Percentiles rank a stretch among this genome's conserved stretches.
Conservation (phyloP, 2,329 filamentous ascomycete genomes). For the Colletotrichum godetiae region DNA sequence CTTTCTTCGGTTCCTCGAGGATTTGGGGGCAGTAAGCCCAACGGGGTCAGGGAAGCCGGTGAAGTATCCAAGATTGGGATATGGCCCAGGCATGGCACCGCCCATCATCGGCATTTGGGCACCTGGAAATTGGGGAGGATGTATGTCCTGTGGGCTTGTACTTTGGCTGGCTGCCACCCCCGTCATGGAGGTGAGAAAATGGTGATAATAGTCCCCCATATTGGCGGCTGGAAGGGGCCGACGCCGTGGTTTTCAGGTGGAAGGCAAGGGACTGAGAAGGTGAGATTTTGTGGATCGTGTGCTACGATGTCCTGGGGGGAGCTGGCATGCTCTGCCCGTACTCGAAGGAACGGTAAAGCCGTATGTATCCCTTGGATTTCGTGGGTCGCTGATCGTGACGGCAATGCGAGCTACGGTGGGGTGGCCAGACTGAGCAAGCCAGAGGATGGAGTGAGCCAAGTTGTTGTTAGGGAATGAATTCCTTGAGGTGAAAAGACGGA, state of each 20-base stretch:
- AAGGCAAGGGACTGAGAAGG: constrained; percentile 6
- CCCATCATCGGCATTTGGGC: constrained; percentile 42
- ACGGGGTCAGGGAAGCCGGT: constrained; percentile 62
- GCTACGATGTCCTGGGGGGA: constrained; percentile 10
- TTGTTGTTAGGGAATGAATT: not conserved
- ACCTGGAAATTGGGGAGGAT: constrained; percentile 49
- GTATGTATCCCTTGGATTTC: constrained; percentile 24
- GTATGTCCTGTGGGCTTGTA: constrained; percentile 53
- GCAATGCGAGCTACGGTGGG: not conserved
- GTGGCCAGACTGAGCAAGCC: not conserved
- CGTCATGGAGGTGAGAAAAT: constrained; percentile 65
- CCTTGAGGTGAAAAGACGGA: not conserved
- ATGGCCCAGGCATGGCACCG: constrained; percentile 53
- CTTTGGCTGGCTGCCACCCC: constrained; percentile 53
- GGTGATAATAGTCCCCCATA: constrained; percentile 69
- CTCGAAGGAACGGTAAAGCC: not conserved
- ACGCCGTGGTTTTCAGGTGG: not conserved
- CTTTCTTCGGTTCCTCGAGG: constrained; percentile 63
- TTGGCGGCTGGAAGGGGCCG: constrained; percentile 16
- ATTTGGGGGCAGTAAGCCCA: constrained; percentile 59
- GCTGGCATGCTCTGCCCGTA: constrained; percentile 20
- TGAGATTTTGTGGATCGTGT: constrained; percentile 19
- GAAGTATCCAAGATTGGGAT: constrained; percentile 62
- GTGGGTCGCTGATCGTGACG: constrained; percentile 6
- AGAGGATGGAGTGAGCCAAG: not conserved